Evolutionary conservation across 176 grass and related monocot genomes (phyloP).

Genomic region (Rhipidocladum racemiflorum): DNA sequence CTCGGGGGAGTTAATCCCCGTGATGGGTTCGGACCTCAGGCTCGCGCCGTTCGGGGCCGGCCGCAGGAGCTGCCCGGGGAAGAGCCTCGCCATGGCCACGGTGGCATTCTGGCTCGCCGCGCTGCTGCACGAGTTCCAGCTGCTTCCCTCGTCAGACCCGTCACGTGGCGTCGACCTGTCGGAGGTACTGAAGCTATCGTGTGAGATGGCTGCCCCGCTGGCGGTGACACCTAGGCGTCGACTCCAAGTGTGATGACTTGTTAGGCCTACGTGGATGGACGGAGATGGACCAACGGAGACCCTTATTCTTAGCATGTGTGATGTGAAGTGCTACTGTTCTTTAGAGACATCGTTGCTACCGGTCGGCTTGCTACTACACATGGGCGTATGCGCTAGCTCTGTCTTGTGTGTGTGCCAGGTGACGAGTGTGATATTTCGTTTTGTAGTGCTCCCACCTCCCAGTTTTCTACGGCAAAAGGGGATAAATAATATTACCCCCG

Average conservation of each 20-base stretch:
- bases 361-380: conserved; percentile 5
- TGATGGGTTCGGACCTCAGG: conserved; percentile 62
- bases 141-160: conserved; percentile 1
- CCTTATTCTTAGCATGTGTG: background rate
- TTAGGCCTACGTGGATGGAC: background rate
- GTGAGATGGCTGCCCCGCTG: conserved; percentile 76
- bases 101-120: conserved; percentile 76
- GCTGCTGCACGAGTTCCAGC: conserved; percentile 67
- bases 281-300: background rate
- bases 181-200: conserved; percentile 79
- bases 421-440: conserved; percentile 34
- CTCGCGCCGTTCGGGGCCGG: conserved; percentile 87
- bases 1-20: background rate
- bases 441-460: conserved; percentile 18
- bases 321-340: background rate
- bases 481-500: background rate
- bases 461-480: background rate
- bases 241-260: background rate
- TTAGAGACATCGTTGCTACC: background rate
- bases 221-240: conserved; percentile 32
- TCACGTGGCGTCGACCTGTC: conserved; percentile 38
- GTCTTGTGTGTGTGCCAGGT: conserved; percentile 16
- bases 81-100: conserved; percentile 79
- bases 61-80: conserved; percentile 72
- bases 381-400: background rate